Evolutionary conservation across 768 basidiomycete species (phyloP).

Genomic region (Podaxis pistillaris): DNA sequence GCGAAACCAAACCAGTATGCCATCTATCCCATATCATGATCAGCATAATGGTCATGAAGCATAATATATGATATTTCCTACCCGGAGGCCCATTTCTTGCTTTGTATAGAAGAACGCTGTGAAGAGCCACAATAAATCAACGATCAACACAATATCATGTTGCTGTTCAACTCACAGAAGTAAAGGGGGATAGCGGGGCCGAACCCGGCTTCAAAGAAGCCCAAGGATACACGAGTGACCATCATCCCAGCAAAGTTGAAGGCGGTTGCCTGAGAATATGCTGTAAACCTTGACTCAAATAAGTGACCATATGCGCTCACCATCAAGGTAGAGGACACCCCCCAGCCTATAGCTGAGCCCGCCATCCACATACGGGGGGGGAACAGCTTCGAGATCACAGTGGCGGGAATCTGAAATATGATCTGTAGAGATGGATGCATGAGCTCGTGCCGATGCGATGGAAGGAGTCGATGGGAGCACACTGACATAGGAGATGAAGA

Average conservation of each 20-base stretch:
- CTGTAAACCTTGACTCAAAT: not conserved
- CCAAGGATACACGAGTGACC: constrained; percentile 59
- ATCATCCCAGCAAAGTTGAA: constrained; percentile 62
- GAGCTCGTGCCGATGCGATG: not conserved
- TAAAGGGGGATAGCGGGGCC: constrained; percentile 78
- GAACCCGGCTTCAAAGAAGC: constrained; percentile 77
- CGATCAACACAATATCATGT: not conserved
- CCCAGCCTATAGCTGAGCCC: constrained; percentile 68
- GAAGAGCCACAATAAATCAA: not conserved
- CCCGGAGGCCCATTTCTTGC: constrained; percentile 67
- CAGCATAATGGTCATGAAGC: not conserved
- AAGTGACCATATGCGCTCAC: constrained; percentile 30
- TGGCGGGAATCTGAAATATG: constrained; percentile 66
- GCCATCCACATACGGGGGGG: constrained; percentile 71
- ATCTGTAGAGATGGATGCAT: constrained; percentile 41
- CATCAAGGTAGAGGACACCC: constrained; percentile 70
- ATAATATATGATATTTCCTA: constrained; percentile 22
- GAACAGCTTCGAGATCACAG: constrained; percentile 62
- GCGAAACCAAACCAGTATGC: constrained; percentile 86
- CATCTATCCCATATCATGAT: constrained; percentile 34
- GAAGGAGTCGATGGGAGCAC: not conserved
- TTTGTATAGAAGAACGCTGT: constrained; percentile 79
- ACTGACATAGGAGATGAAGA: constrained; percentile 78
- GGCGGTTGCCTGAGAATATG: constrained; percentile 46
- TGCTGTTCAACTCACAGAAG: constrained; percentile 52